These are phyloP conservation scores for Ganoderma multipileum DNA, from an alignment of 1,284 basidiomycete genomes.

Conservation along the genomic window DNA sequence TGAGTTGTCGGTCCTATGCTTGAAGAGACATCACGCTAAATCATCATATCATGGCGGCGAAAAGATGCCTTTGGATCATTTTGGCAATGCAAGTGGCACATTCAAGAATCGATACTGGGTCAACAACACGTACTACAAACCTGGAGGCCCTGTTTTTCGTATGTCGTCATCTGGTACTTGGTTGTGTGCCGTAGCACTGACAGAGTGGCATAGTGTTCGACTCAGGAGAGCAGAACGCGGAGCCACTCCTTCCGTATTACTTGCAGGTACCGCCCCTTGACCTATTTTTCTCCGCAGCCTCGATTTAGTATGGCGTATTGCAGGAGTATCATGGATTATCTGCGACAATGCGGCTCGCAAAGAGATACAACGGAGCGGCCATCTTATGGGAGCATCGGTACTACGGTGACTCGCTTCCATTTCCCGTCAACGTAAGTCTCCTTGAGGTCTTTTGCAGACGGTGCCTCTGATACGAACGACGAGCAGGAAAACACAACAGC, in stretches of 20 bases:
- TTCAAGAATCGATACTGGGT: constrained; percentile 62
- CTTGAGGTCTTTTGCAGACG: neutral
- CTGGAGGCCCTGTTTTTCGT: constrained; percentile 58
- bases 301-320: neutral
- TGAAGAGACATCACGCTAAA: neutral
- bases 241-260: constrained; percentile 55
- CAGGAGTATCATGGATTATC: constrained; percentile 59
- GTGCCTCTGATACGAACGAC: neutral
- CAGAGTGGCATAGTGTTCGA: constrained; percentile 49
- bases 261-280: constrained; percentile 40
- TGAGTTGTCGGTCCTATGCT: constrained; percentile 17
- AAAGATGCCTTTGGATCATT: constrained; percentile 53
- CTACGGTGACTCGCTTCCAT: constrained; percentile 61
- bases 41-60: too few species aligned
- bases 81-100: constrained; percentile 41
- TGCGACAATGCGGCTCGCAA: constrained; percentile 54
- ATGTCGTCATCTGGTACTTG: constrained; percentile 16
- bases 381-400: constrained; percentile 66
- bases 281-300: neutral
- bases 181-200: neutral
- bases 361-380: constrained; percentile 52
- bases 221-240: constrained; percentile 58
- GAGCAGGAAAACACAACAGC: constrained; percentile 53
- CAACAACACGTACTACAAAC: constrained; percentile 58
- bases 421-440: constrained; percentile 51